Evolutionary conservation across 192 early-diverging fungal species (phyloP), one percentile per base, ranked within the genome.

Genomic region (Globomyces pollinis-pini): DNA sequence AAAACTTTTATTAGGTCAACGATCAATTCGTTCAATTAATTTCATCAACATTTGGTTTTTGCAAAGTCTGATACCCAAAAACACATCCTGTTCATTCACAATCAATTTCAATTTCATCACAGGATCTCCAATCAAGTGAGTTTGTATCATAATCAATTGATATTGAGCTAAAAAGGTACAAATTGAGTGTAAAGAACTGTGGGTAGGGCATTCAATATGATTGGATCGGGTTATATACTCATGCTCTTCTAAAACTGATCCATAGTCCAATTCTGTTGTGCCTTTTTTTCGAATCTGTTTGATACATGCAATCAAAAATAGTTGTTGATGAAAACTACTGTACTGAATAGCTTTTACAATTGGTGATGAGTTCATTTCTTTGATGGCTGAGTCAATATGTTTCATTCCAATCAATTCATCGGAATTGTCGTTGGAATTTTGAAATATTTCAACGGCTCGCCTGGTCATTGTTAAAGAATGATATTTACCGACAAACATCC

Each of bases 301-400:
- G 5, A 88, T 70, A 30, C 92, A 54, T 0, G 88, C 73, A 0
- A 93, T 75, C 30, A 98, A 59, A 59, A 94, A 94, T 18, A 98
- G 36, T 63, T 91, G 88, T 58, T 94, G 93, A 54, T 93, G 90
- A 33, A 85, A 49, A 3, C 85, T 85, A n/a, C 80, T 83, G 24
- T 69, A 67, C 59, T 82, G 73, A 26, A 98, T 76, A 61, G 89
- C 81, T 2, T 84, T 67, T 0, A 91, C 78, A 26, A 80, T 72
- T 0, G 88, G 80, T 6, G 93, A 90, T 1, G 80, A 73, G 64
- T 86, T 90, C 86, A 97, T 88, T 60, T 94, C 90, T 60, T 84
- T 87, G 59, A 93, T 77, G 0, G 89, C 93, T 20, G 81, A 76
- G 44, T 90, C 80, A 30, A 91, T 86, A 18, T 66, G 60, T 34